A percentile compares a stretch with the other conserved stretches of the same genome.
These are phyloP conservation scores for Scopulariopsis brevicaulis DNA, from an alignment of 2,329 filamentous ascomycete species.

Conservation along the genomic window DNA sequence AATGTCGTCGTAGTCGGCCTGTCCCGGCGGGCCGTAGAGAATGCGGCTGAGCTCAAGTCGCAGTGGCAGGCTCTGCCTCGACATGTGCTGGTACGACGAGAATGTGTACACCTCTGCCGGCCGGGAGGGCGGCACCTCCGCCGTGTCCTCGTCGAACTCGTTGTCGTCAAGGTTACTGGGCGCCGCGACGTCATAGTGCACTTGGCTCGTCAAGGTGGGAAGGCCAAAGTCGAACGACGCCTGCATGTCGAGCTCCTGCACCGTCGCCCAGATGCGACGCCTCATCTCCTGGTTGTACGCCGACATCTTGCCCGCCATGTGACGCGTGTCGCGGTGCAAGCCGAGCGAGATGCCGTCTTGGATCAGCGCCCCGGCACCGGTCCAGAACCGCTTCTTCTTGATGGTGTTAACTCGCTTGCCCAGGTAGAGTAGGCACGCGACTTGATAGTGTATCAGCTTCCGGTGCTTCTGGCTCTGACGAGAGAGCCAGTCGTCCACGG, in stretches of 20 bases:
- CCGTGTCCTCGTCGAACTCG: slow-evolving; percentile 42
- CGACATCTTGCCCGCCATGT: slow-evolving; percentile 41
- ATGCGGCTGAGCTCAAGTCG: slow-evolving; percentile 46
- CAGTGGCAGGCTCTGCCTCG: slow-evolving; percentile 42
- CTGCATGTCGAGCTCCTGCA: slow-evolving; percentile 51
- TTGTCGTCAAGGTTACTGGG: slow-evolving; percentile 48
- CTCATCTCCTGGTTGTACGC: slow-evolving; percentile 53
- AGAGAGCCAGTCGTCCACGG: slow-evolving; percentile 40
- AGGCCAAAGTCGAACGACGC: slow-evolving; percentile 49
- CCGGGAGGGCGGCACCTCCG: slow-evolving; percentile 37
- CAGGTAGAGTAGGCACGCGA: slow-evolving; percentile 46
- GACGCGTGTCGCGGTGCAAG: slow-evolving; percentile 46
- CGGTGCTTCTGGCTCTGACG: slow-evolving; percentile 51
- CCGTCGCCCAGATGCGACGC: slow-evolving; percentile 47
- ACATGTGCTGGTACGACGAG: slow-evolving; percentile 46
- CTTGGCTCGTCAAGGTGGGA: slow-evolving; percentile 43
- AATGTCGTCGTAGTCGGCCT: slow-evolving; percentile 50
- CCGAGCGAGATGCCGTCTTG: slow-evolving; percentile 48
- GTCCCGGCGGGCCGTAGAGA: slow-evolving; percentile 39
- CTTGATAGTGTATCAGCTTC: slow-evolving; percentile 48
- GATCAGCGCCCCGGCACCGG: slow-evolving; percentile 40
- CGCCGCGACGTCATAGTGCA: slow-evolving; percentile 42
- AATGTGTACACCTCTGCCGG: slow-evolving; percentile 43
- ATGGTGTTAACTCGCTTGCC: slow-evolving; percentile 51
- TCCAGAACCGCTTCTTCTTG: slow-evolving; percentile 56